phyloP scores from a whole-genome alignment of 257 asterid species.

The Solanum appendiculatum region DNA sequence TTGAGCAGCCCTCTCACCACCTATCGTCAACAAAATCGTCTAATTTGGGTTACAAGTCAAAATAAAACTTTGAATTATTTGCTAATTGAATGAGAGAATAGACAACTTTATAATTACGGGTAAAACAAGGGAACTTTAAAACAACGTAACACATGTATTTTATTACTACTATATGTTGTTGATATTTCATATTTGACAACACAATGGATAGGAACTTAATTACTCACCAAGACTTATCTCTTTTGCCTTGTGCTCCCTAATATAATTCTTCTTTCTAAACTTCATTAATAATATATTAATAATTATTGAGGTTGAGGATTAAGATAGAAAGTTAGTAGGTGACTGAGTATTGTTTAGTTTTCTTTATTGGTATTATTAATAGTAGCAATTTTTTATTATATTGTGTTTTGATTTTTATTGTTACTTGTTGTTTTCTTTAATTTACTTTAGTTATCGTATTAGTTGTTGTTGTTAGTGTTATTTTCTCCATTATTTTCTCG shows the following conservation, averaged over 20 bases:
- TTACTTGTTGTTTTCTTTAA: background rate
- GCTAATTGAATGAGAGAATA: background rate
- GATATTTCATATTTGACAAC: background rate
- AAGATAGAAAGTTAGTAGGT: background rate
- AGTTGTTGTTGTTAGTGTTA: background rate
- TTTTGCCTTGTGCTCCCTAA: too few species aligned
- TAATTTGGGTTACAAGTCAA: background rate
- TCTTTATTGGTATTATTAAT: too few species aligned
- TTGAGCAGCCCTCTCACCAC: background rate
- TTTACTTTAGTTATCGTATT: background rate
- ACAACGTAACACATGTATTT: background rate
- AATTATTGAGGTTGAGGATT: background rate
- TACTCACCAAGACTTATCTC: background rate
- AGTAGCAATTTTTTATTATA: background rate
- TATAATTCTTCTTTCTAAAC: too few species aligned
- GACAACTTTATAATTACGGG: background rate
- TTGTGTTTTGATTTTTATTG: background rate
- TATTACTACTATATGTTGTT: background rate
- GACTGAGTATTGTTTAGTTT: accelerated
- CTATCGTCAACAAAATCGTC: background rate
- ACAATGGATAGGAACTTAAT: background rate
- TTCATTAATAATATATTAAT: too few species aligned
- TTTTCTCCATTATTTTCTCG: background rate
- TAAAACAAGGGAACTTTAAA: background rate
- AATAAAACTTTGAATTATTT: background rate